Evolutionary conservation across 768 basidiomycete genomes (phyloP), one percentile per base, ranked within the genome.

Genomic region (Phlegmacium glaucopus): DNA sequence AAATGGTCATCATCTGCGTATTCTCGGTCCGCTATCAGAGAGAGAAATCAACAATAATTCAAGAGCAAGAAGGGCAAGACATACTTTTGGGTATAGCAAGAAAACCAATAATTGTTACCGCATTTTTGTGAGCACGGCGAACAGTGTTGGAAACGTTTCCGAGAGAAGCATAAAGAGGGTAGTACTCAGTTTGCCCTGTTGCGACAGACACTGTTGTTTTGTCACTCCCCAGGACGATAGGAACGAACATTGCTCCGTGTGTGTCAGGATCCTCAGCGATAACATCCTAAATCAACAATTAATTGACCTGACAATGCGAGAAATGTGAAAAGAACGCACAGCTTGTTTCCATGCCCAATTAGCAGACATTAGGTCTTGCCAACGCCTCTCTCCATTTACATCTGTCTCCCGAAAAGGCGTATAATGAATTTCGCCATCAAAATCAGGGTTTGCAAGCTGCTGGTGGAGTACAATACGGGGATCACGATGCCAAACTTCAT

Each of bases 161-260:
- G n/a, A n/a, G n/a, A n/a, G n/a, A n/a, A n/a, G n/a, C n/a, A n/a
- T n/a, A n/a, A n/a, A n/a, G n/a, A n/a, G n/a, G n/a, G n/a, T n/a
- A n/a, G n/a, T n/a, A n/a, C n/a, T n/a, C n/a, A n/a, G n/a, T n/a
- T n/a, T n/a, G n/a, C n/a, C n/a, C n/a, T n/a, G n/a, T n/a, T 0
- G 59, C 59, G 12, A 50, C 45, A 11, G 52, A 58, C 3, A 61
- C 60, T 1, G 60, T 60, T 3, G 60, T 61, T 42, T 61, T 61
- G 47, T 61, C 55, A 39, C 49, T 57, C 1, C 60, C 60, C 10
- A 51, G 40, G n/a, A 61, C 46, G n/a, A 61, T 48, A 11, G 60
- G 53, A 26, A 47, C 43, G 18, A 37, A 49, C 44, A 45, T 45
- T 9, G 28, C 2, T 2, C 57, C 40, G 25, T 44, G 34, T 26